These are phyloP conservation scores for Melanomma pulvis-pyrius DNA, from an alignment of 495 filamentous ascomycete genomes.

Conservation along the genomic window DNA sequence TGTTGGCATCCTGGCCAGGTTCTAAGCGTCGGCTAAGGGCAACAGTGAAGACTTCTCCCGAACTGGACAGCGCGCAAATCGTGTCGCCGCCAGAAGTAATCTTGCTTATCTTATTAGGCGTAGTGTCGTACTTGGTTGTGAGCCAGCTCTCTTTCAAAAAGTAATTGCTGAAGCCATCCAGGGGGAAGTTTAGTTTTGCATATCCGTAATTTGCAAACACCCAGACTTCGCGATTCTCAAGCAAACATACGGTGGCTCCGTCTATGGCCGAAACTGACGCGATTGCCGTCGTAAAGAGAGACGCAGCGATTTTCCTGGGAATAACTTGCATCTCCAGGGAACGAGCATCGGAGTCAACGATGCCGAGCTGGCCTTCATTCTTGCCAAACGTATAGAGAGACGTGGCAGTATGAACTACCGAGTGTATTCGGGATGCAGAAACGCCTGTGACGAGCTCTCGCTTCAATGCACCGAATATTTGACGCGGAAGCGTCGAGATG, in stretches of 20 bases:
- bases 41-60: conserved; percentile 85
- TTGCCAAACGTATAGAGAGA: conserved; percentile 94
- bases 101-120: conserved; percentile 67
- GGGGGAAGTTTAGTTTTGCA: conserved; percentile 77
- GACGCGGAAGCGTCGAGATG: conserved; percentile 76
- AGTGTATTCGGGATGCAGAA: conserved; percentile 90
- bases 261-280: conserved; percentile 85
- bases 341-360: conserved; percentile 92
- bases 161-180: conserved; percentile 67
- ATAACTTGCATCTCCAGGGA: conserved; percentile 79
- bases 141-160: conserved; percentile 68
- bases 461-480: conserved; percentile 89
- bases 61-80: conserved; percentile 79
- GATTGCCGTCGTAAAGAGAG: conserved; percentile 78
- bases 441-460: conserved; percentile 78
- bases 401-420: conserved; percentile 77
- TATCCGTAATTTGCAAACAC: conserved; percentile 94
- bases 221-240: conserved; percentile 86
- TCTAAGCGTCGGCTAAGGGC: conserved; percentile 68
- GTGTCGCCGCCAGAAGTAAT: conserved; percentile 85
- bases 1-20: conserved; percentile 52
- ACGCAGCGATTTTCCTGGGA: conserved; percentile 84
- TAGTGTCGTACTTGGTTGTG: conserved; percentile 67
- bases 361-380: conserved; percentile 90
- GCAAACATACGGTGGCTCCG: conserved; percentile 79